Base-by-base conservation (phyloP, 306 rosid species). In the Trichosanthes truncata region DNA sequence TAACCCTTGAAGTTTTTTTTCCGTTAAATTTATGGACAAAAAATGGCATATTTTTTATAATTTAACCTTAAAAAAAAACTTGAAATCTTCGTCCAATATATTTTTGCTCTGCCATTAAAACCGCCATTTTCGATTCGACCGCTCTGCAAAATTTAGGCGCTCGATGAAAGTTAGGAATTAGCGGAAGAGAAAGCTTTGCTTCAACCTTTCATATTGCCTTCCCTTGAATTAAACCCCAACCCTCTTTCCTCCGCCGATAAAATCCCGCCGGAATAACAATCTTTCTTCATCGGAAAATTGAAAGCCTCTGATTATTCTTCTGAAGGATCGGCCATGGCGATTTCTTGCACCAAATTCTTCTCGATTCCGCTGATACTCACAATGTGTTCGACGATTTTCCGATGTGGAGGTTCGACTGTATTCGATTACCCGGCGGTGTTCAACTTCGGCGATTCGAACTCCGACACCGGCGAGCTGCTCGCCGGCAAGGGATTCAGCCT, bases 401-500 rank as follows among this genome's bases (percentile, higher is more conserved):
- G 60, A 31, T 13, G 35, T 78, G 83, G 80, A 51, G 81, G 79
- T 77, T 84, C 98, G 0, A 53, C 33, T 3, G 85, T 76, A 23
- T 93, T 81, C 81, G 72, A 55, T 72, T 93, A 87, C 71, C 98
- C 92, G 5, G 90, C 92, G 0, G 91, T 74, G 35, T 91, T 91
- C 92, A 93, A 93, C 88, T 90, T 91, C 11, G 98, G 98, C 25
- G 98, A 93, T 81, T 93, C 98, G 13, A 91, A 93, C 75, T 93
- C 98, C 11, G 97, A 90, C 83, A 93, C 98, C 0, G 98, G 98
- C 36, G 93, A 87, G 13, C 84, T 91, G 14, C 52, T 45, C 7
- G 88, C 88, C 1, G 96, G 88, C 46, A 46, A 88, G 43, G 98
- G 95, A 15, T 63, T 87, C 77, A 82, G 41, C 71, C 86, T 89